These are phyloP conservation scores for Neopestalotiopsis sp. DNA, from an alignment of 2,329 filamentous ascomycete species.

Conservation along the genomic window DNA sequence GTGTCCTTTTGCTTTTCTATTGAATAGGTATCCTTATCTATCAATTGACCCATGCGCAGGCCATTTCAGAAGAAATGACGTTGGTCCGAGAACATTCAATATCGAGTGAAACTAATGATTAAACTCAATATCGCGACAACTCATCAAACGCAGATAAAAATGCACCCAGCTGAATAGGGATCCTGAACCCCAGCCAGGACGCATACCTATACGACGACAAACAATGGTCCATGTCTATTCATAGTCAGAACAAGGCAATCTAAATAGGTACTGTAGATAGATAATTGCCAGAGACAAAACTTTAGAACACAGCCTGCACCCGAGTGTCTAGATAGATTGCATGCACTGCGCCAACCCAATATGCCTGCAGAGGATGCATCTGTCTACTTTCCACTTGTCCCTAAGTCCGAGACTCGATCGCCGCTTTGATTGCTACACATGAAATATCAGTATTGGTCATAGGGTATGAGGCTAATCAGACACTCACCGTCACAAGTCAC, in stretches of 20 bases:
- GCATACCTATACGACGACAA: too few relatives aligned
- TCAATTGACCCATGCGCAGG: background rate
- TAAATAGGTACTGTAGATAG: too few relatives aligned
- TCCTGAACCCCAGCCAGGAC: too few relatives aligned
- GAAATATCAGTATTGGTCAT: background rate
- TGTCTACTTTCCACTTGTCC: conserved; percentile 19
- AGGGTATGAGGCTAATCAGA: conserved; percentile 1
- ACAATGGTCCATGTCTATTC: too few relatives aligned
- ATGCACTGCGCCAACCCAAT: background rate
- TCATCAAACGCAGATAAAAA: background rate
- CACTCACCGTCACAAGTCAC: conserved; percentile 76
- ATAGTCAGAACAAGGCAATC: too few relatives aligned
- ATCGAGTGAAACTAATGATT: conserved; percentile 3
- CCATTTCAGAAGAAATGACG: conserved; percentile 6
- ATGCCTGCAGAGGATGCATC: background rate
- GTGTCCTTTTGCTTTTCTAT: background rate
- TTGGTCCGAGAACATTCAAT: background rate
- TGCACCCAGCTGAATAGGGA: too few relatives aligned
- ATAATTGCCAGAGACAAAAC: too few relatives aligned
- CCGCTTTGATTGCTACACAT: conserved; percentile 47
- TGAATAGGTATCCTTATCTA: background rate
- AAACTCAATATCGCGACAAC: background rate
- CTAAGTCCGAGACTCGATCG: conserved; percentile 39
- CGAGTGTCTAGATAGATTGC: too few relatives aligned
- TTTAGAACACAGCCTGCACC: too few relatives aligned